Conservation (phyloP, 805 yeast species). For the Yamadazyma insecticola region DNA sequence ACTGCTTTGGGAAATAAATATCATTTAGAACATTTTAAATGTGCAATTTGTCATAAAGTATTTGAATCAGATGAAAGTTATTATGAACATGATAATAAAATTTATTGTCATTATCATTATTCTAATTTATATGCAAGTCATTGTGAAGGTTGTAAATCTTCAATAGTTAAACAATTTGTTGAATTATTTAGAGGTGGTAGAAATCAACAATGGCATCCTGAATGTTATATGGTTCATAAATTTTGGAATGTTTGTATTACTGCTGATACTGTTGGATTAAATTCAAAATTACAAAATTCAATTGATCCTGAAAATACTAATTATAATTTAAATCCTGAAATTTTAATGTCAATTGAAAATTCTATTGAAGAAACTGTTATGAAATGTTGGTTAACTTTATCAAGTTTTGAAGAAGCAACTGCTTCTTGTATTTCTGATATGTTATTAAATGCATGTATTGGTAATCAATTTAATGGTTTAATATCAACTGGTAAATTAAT, state of each 20-base stretch:
- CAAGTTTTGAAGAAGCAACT: slow-evolving; percentile 84
- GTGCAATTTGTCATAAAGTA: slow-evolving; percentile 78
- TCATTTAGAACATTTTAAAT: slow-evolving; percentile 93
- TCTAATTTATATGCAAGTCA: slow-evolving; percentile 79
- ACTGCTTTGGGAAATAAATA: slow-evolving; percentile 90
- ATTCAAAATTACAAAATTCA: background rate
- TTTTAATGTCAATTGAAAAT: slow-evolving; percentile 52
- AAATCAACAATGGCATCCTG: slow-evolving; percentile 98
- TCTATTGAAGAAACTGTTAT: slow-evolving; percentile 54
- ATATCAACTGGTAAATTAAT: slow-evolving; percentile 68
- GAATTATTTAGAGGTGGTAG: slow-evolving; percentile 88
- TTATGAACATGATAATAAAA: slow-evolving; percentile 76
- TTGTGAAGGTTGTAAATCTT: slow-evolving; percentile 90
- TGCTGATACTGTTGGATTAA: slow-evolving; percentile 52
- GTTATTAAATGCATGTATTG: slow-evolving; percentile 78
- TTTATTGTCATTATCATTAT: slow-evolving; percentile 90
- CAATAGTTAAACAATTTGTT: slow-evolving; percentile 91
- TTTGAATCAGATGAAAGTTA: slow-evolving; percentile 91
- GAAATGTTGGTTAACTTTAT: slow-evolving; percentile 81
- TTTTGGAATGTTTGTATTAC: slow-evolving; percentile 89
- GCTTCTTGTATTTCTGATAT: slow-evolving; percentile 89
- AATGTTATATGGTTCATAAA: slow-evolving; percentile 95
- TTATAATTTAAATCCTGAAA: slow-evolving; percentile 3
- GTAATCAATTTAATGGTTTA: slow-evolving; percentile 64
- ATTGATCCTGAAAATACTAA: background rate